A percentile compares a stretch with the other conserved stretches of the same genome.
These are phyloP conservation scores for Posidonia oceanica DNA, from an alignment of 116 monocot species.

Conservation along the genomic window DNA sequence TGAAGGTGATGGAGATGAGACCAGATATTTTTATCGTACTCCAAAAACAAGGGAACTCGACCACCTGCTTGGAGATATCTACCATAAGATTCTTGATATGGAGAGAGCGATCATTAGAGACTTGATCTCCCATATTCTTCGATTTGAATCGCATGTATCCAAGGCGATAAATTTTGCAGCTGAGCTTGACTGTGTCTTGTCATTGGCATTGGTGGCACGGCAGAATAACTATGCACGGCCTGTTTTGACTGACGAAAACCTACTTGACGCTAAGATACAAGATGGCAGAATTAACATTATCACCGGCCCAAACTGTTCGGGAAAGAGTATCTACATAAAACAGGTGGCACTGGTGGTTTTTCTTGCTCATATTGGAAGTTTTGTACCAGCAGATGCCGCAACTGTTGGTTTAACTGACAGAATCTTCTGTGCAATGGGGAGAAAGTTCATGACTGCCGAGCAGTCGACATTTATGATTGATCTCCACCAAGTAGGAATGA, in stretches of 20 bases:
- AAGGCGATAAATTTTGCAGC: conserved; percentile 85
- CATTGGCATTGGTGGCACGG: conserved; percentile 70
- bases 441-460: conserved; percentile 68
- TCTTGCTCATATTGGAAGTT: conserved; percentile 97
- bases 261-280: conserved; percentile 75
- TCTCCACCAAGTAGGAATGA: conserved; percentile 98
- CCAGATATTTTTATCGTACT: conserved; percentile 83
- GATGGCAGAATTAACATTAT: conserved; percentile 88
- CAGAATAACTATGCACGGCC: conserved; percentile 93
- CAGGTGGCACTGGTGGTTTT: conserved; percentile 99
- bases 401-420: conserved; percentile 85
- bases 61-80: conserved; percentile 91
- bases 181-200: conserved; percentile 92
- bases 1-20: conserved; percentile 67
- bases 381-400: conserved; percentile 94
- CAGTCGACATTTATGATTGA: conserved; percentile 99
- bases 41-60: conserved; percentile 88
- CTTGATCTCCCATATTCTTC: conserved; percentile 66
- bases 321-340: conserved; percentile 97
- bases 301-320: conserved; percentile 96
- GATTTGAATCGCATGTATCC: conserved; percentile 53
- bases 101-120: conserved; percentile 93
- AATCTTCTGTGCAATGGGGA: conserved; percentile 95
- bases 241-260: conserved; percentile 64
- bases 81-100: conserved; percentile 99